Evolutionary conservation across 371 early-diverging fungal genomes (phyloP).

Genomic region (Umbelopsis sp.): DNA sequence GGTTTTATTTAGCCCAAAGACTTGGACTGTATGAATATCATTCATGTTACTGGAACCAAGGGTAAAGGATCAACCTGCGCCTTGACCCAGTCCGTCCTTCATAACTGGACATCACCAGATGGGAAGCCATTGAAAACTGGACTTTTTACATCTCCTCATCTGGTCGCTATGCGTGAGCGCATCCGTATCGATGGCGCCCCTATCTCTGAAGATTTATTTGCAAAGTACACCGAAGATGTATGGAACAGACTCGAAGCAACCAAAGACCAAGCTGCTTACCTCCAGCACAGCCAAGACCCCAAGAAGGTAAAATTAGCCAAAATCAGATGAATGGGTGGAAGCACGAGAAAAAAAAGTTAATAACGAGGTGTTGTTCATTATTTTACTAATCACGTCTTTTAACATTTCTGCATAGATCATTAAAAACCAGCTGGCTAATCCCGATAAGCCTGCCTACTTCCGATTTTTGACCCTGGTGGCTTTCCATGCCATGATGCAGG

Average conservation of each 20-base stretch:
- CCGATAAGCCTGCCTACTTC: conserved; percentile 86
- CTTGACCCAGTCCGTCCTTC: conserved; percentile 70
- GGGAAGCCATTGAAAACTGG: conserved; percentile 60
- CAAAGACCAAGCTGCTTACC: conserved; percentile 38
- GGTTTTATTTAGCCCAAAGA: conserved; percentile 44
- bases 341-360: no score
- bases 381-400: no score
- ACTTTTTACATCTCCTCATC: conserved; percentile 93
- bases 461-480: conserved; percentile 90
- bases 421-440: conserved; percentile 43
- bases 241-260: conserved; percentile 75
- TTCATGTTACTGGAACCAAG: conserved; percentile 88
- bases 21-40: conserved; percentile 73
- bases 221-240: conserved; percentile 85
- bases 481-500: conserved; percentile 83
- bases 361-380: no score
- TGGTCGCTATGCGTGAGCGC: conserved; percentile 91
- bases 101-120: conserved; percentile 33
- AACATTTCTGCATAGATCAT: conserved; percentile 27
- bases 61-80: conserved; percentile 89
- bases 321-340: no score
- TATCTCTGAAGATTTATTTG: conserved; percentile 74
- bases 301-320: conserved; percentile 2
- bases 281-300: conserved; percentile 29
- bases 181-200: conserved; percentile 92